These are phyloP conservation scores for Stachybotrys echinatus DNA, from an alignment of 2,329 filamentous ascomycete species.

Conservation along the genomic window DNA sequence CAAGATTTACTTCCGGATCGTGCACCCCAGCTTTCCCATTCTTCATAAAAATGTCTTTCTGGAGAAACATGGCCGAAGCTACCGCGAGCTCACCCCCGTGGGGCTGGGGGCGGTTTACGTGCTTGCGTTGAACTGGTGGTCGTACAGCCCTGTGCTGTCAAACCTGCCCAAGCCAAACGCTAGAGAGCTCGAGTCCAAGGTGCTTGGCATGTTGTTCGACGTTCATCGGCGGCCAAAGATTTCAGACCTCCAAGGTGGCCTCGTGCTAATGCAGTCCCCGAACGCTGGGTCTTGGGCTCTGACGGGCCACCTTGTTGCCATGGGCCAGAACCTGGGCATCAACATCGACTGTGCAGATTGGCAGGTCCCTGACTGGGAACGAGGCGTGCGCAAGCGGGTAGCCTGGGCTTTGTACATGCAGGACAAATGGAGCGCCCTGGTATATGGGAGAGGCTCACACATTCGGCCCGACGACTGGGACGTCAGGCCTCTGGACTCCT, in stretches of 20 bases:
- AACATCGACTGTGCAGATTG: conserved; percentile 49
- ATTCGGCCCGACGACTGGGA: conserved; percentile 46
- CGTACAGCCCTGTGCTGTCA: conserved; percentile 2
- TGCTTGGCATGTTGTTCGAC: conserved; percentile 25
- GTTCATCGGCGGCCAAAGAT: conserved; percentile 33
- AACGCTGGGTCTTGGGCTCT: conserved; percentile 27
- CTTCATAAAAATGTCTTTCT: conserved; percentile 48
- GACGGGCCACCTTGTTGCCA: conserved; percentile 36
- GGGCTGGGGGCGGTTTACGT: conserved; percentile 48
- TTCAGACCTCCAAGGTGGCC: conserved; percentile 37
- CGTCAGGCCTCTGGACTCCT: conserved; percentile 21
- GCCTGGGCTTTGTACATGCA: conserved; percentile 52
- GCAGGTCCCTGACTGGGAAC: conserved; percentile 49
- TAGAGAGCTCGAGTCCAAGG: conserved; percentile 24
- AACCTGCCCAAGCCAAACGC: conserved; percentile 31
- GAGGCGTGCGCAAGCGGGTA: conserved; percentile 47
- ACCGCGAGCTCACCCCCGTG: conserved; percentile 45
- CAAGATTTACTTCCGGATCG: conserved; percentile 52
- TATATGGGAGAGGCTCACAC: conserved; percentile 47
- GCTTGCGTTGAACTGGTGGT: conserved; percentile 39
- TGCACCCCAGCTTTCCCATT: conserved; percentile 44
- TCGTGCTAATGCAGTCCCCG: conserved; percentile 31
- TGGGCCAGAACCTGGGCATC: conserved; percentile 43
- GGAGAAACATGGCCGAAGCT: conserved; percentile 45
- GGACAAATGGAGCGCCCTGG: conserved; percentile 50